These are phyloP conservation scores for Amylostereum areolatum DNA, from an alignment of 1,284 basidiomycete genomes.

Conservation along the genomic window DNA sequence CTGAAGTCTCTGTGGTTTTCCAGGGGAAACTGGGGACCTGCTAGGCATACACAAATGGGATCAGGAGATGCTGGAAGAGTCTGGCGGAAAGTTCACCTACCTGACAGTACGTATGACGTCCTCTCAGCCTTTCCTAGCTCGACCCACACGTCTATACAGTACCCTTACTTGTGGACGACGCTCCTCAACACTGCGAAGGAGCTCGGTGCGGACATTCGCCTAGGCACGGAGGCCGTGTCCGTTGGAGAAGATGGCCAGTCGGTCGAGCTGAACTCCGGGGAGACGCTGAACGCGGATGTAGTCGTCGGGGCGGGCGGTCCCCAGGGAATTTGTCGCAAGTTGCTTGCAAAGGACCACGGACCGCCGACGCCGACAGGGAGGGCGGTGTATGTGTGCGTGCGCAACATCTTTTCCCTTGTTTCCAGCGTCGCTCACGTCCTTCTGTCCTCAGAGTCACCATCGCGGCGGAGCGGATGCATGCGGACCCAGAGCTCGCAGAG, in stretches of 20 bases:
- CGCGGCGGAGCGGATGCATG: constrained; percentile 31
- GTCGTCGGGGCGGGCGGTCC: constrained; percentile 62
- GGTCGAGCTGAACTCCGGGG: constrained; percentile 37
- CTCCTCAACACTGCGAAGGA: constrained; percentile 38
- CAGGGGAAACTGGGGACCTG: constrained; percentile 39
- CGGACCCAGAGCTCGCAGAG: constrained; percentile 27
- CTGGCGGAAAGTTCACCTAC: constrained; percentile 47
- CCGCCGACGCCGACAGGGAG: constrained; percentile 15
- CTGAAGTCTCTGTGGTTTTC: not conserved
- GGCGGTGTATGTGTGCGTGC: constrained; percentile 41
- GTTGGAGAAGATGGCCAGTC: constrained; percentile 28
- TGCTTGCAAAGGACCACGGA: constrained; percentile 17
- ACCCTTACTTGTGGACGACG: constrained; percentile 29
- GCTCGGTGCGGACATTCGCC: constrained; percentile 36
- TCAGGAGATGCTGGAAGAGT: constrained; percentile 46
- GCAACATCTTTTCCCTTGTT: not conserved
- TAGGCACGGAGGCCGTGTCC: constrained; percentile 32
- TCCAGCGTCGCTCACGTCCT: constrained; percentile 1
- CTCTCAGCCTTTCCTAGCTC: not conserved
- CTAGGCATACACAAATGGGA: constrained; percentile 50
- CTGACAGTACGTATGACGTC: constrained; percentile 35
- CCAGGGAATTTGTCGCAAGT: constrained; percentile 26
- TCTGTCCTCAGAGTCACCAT: constrained; percentile 32
- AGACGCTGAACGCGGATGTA: constrained; percentile 44
- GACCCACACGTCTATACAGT: constrained; percentile 23